These are phyloP conservation scores for Phaeoacremonium minimum DNA, from an alignment of 2,329 filamentous ascomycete genomes.

Conservation along the genomic window DNA sequence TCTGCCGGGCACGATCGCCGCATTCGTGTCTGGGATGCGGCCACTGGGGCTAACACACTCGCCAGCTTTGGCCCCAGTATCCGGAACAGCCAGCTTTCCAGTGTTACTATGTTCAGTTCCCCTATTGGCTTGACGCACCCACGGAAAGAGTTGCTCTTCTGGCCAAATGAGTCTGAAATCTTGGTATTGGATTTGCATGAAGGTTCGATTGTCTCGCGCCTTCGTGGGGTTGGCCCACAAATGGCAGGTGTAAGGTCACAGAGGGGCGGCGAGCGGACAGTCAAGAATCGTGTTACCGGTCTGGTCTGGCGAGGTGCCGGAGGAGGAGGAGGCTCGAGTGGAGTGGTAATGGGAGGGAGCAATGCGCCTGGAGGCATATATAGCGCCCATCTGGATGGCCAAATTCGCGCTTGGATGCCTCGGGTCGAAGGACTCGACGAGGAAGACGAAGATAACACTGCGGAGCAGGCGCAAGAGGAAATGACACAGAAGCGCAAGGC, in stretches of 20 bases:
- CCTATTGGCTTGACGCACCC: slow-evolving; percentile 54
- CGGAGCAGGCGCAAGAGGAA: slow-evolving; percentile 40
- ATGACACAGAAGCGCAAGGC: slow-evolving; percentile 70
- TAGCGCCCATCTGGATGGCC: slow-evolving; percentile 79
- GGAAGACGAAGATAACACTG: slow-evolving; percentile 35
- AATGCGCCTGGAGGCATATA: slow-evolving; percentile 59
- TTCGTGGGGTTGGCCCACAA: slow-evolving; percentile 60
- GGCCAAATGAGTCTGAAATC: slow-evolving; percentile 78
- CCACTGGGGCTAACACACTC: slow-evolving; percentile 78
- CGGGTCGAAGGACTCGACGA: slow-evolving; percentile 35
- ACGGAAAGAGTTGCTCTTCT: slow-evolving; percentile 66
- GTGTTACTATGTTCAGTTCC: slow-evolving; percentile 56
- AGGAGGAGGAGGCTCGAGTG: slow-evolving; percentile 53
- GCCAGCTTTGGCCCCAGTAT: slow-evolving; percentile 82
- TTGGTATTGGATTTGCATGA: slow-evolving; percentile 76
- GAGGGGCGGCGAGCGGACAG: slow-evolving; percentile 49
- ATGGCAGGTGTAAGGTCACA: slow-evolving; percentile 37
- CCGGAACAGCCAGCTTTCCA: slow-evolving; percentile 65
- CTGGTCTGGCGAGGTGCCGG: slow-evolving; percentile 67
- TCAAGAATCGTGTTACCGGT: slow-evolving; percentile 65
- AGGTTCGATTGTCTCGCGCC: slow-evolving; percentile 65
- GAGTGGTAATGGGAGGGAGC: slow-evolving; percentile 55
- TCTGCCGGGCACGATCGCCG: slow-evolving; percentile 79
- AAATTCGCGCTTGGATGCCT: slow-evolving; percentile 76
- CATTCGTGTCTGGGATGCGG: slow-evolving; percentile 82